Evolutionary conservation across 2,329 filamentous ascomycete species (phyloP).

Genomic region (Chaetomiaceae sp.): DNA sequence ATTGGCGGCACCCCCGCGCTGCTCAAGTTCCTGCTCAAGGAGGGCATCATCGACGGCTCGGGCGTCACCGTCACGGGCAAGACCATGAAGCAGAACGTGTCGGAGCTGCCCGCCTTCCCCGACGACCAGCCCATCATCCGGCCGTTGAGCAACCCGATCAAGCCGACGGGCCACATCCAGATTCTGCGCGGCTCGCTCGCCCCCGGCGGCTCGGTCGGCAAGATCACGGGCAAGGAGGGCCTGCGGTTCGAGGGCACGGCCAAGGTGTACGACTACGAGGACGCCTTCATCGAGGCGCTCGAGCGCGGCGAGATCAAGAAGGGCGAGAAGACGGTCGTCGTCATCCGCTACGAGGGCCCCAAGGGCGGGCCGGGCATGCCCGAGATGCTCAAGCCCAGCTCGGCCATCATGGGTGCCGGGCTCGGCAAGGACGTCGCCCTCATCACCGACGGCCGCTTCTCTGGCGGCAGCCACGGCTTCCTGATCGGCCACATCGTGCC

Average conservation of each 20-base stretch:
- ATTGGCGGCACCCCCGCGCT: conserved; percentile 84
- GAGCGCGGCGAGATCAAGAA: conserved; percentile 74
- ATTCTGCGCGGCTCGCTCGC: conserved; percentile 82
- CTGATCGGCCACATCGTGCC: conserved; percentile 84
- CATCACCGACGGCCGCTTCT: conserved; percentile 71
- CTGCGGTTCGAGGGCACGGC: conserved; percentile 75
- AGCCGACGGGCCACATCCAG: conserved; percentile 80
- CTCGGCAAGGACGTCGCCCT: conserved; percentile 72
- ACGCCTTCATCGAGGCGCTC: conserved; percentile 71
- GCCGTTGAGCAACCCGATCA: conserved; percentile 77
- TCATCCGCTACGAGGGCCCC: conserved; percentile 90
- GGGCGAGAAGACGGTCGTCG: conserved; percentile 81
- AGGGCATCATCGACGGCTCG: conserved; percentile 73
- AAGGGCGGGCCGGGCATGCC: conserved; percentile 94
- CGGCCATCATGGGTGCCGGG: conserved; percentile 86
- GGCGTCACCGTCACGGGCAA: conserved; percentile 85
- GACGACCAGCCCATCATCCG: conserved; percentile 78
- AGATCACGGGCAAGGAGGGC: conserved; percentile 95
- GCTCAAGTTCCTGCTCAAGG: conserved; percentile 80
- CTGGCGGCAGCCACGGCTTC: conserved; percentile 79
- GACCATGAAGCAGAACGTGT: conserved; percentile 81
- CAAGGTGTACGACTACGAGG: conserved; percentile 78
- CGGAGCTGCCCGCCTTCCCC: conserved; percentile 67
- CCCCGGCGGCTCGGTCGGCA: conserved; percentile 81
- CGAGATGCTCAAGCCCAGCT: conserved; percentile 89